phyloP scores from a whole-genome alignment of 2,329 filamentous ascomycete genomes.

The Clarireedia sp. region DNA sequence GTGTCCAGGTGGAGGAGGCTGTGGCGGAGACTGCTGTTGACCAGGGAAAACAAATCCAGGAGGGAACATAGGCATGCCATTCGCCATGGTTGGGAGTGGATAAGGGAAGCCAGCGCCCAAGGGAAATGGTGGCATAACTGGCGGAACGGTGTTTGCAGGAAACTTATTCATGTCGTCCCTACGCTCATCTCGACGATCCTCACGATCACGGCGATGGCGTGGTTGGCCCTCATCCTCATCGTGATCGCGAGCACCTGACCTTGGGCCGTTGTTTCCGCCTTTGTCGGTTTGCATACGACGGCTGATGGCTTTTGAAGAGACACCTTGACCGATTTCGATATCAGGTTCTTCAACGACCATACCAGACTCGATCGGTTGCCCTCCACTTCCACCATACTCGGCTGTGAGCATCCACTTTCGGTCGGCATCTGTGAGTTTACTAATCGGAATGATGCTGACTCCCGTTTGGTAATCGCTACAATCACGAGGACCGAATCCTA shows the following conservation, averaged over 20 bases:
- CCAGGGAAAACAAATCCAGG: slow-evolving; percentile 36
- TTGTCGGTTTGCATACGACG: slow-evolving; percentile 63
- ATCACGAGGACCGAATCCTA: slow-evolving; percentile 92
- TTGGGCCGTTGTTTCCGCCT: slow-evolving; percentile 56
- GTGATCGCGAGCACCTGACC: slow-evolving; percentile 36
- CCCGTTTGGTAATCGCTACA: slow-evolving; percentile 94
- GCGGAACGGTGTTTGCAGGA: slow-evolving; percentile 17
- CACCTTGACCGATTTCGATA: slow-evolving; percentile 95
- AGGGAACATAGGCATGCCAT: slow-evolving; percentile 44
- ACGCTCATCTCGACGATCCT: slow-evolving; percentile 11
- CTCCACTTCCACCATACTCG: slow-evolving; percentile 87
- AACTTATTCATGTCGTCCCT: slow-evolving; percentile 15
- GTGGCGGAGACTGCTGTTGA: slow-evolving; percentile 19
- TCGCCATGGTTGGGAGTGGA: slow-evolving; percentile 37
- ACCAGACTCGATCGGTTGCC: slow-evolving; percentile 68
- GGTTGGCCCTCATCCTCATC: slow-evolving; percentile 21
- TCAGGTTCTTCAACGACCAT: slow-evolving; percentile 95
- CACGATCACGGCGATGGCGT: slow-evolving; percentile 17
- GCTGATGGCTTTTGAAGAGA: slow-evolving; percentile 83
- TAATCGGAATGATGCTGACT: slow-evolving; percentile 86
- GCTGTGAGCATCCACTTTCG: slow-evolving; percentile 95
- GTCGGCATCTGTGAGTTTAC: slow-evolving; percentile 89
- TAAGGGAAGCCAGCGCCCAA: slow-evolving; percentile 29
- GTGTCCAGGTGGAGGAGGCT: slow-evolving; percentile 24
- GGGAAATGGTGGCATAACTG: slow-evolving; percentile 16